These are phyloP conservation scores for Nicotiana tabacum DNA, from an alignment of 257 asterid genomes.

Conservation along the genomic window DNA sequence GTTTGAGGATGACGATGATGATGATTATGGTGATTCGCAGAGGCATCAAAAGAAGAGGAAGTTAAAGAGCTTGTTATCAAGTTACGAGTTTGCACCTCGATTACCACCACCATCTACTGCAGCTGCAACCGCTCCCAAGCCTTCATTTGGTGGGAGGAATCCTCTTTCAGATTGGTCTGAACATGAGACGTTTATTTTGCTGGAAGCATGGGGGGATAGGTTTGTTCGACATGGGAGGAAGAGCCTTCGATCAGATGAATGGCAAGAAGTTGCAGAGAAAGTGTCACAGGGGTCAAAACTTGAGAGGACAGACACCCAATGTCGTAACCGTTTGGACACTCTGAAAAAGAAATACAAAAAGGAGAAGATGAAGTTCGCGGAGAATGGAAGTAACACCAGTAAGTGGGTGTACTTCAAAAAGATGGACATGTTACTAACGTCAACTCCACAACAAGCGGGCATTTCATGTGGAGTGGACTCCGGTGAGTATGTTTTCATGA, in stretches of 20 bases:
- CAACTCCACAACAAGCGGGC: constrained; percentile 48
- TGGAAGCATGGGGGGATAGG: constrained; percentile 83
- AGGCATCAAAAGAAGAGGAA: constrained; percentile 63
- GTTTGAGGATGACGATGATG: constrained; percentile 39
- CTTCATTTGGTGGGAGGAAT: constrained; percentile 64
- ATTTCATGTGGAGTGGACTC: constrained; percentile 79
- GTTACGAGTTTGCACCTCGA: constrained; percentile 90
- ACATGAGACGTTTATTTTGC: constrained; percentile 61
- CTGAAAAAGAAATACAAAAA: constrained; percentile 90
- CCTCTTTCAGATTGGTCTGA: constrained; percentile 92
- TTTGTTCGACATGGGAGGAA: constrained; percentile 83
- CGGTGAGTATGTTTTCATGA: constrained; percentile 61
- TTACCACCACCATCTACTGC: constrained; percentile 40
- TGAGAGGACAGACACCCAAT: constrained; percentile 81
- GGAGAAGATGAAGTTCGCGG: constrained; percentile 59
- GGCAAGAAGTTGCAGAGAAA: constrained; percentile 89
- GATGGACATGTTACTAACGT: constrained; percentile 57
- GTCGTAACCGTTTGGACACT: constrained; percentile 86
- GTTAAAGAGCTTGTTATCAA: constrained; percentile 52
- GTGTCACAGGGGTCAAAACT: constrained; percentile 64
- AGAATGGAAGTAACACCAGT: constrained; percentile 19
- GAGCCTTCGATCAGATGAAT: constrained; percentile 87
- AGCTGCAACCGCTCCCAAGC: constrained; percentile 33
- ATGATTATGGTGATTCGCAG: constrained; percentile 38
- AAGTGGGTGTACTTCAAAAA: constrained; percentile 82